These are phyloP conservation scores for Patellifolia procumbens DNA, from an alignment of 179 eudicot genomes.

Conservation along the genomic window DNA sequence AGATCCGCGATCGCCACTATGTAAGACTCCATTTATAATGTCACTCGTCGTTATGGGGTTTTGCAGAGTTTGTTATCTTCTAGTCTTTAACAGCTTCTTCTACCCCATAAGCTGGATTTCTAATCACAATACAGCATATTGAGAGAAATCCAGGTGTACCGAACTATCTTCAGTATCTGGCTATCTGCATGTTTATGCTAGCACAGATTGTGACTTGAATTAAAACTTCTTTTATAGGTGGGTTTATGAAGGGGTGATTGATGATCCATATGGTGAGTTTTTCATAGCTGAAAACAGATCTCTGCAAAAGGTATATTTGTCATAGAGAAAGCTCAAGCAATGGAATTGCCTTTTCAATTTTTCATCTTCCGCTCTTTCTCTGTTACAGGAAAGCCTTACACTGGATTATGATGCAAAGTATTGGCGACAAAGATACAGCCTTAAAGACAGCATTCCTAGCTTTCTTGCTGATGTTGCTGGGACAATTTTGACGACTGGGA, in stretches of 20 bases:
- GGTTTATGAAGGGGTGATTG: conserved; percentile 98
- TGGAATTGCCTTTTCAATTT: conserved; percentile 5
- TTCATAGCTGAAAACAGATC: conserved; percentile 91
- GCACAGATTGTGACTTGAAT: neutral
- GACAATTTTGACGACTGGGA: conserved; percentile 93
- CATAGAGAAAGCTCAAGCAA: neutral
- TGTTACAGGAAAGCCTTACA: conserved; percentile 82
- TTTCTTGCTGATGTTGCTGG: conserved; percentile 90
- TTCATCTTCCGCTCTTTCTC: conserved; percentile 7
- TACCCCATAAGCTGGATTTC: neutral
- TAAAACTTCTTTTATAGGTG: conserved; percentile 50
- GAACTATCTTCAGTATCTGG: neutral
- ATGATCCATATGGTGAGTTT: conserved; percentile 94
- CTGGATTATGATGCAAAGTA: conserved; percentile 92
- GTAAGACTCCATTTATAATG: neutral
- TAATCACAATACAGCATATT: neutral
- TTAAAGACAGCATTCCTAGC: conserved; percentile 88
- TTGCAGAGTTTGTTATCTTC: neutral
- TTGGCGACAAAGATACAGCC: conserved; percentile 93
- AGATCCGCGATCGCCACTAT: no score
- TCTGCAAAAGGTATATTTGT: conserved; percentile 68
- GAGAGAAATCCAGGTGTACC: neutral
- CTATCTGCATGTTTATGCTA: neutral
- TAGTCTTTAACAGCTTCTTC: neutral
- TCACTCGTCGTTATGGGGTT: neutral